Percentiles rank a stretch among this genome's conserved stretches.
These are phyloP conservation scores for Lathyrus sativus DNA, from an alignment of 306 rosid species.

Conservation along the genomic window DNA sequence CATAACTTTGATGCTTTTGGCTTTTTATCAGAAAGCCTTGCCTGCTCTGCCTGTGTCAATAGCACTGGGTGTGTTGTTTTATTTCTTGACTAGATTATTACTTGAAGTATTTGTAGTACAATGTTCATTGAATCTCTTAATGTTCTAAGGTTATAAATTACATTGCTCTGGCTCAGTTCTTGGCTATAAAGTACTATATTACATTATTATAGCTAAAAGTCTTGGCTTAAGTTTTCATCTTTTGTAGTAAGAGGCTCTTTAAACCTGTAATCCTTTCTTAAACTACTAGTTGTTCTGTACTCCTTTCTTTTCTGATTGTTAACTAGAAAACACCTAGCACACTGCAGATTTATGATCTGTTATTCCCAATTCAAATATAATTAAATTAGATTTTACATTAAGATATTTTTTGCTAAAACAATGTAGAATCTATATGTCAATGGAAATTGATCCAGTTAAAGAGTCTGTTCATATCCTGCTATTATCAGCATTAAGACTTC, in stretches of 20 bases:
- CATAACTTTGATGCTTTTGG: slow-evolving; percentile 81
- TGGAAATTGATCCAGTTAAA: too few relatives aligned
- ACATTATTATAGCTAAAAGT: slow-evolving; percentile 2
- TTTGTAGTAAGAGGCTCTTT: slow-evolving; percentile 27
- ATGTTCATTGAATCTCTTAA: slow-evolving; percentile 82
- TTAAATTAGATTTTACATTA: too few relatives aligned
- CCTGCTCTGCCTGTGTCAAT: slow-evolving; percentile 96
- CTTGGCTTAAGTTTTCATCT: slow-evolving; percentile 19
- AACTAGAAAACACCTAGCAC: too few relatives aligned
- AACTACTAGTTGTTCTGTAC: neutral
- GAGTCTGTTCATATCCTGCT: too few relatives aligned
- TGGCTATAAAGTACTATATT: slow-evolving; percentile 18
- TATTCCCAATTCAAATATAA: too few relatives aligned
- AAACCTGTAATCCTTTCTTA: slow-evolving; percentile 28
- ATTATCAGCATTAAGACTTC: too few relatives aligned
- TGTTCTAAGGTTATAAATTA: slow-evolving; percentile 54
- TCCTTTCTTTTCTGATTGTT: too few relatives aligned
- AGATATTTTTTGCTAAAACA: too few relatives aligned
- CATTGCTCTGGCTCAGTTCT: slow-evolving; percentile 28
- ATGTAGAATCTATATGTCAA: too few relatives aligned
- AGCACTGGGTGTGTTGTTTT: slow-evolving; percentile 75
- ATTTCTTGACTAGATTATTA: slow-evolving; percentile 75
- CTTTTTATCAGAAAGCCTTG: slow-evolving; percentile 85
- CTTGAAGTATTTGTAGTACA: slow-evolving; percentile 88
- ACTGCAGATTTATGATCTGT: too few relatives aligned